Evolutionary conservation across 257 asterid species (phyloP), one percentile per base, ranked within the genome.

Genomic region (Eucommia ulmoides): DNA sequence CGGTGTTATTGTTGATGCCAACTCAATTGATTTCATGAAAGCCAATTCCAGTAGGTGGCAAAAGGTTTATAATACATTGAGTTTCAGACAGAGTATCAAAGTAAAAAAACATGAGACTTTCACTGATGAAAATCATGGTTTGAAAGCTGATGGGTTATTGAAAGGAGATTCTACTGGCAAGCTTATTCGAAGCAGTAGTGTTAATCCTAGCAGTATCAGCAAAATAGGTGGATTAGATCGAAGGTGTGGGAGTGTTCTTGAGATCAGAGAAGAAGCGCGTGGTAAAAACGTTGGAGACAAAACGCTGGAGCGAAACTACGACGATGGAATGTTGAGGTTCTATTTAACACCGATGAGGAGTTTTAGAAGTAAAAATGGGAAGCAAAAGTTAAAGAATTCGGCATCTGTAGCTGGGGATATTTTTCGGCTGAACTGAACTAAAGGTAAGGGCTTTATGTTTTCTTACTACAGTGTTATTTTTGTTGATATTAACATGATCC

Each of bases 271-370:
- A 17, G 61, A 50, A 54, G 64, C 44, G 50, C 63, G 65, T 57
- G 55, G n/a, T n/a, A n/a, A 49, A 52, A 70, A 66, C 56, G 64
- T 62, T 66, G 87, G 64, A 55, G 77, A 66, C 8, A 76, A 68
- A 41, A 57, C 65, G 51, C 69, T 72, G 68, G 84, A 74, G 64
- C 55, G 79, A 50, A 71, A 69, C 33, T 60, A 76, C 21, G 82
- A 74, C 14, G 65, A 63, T 41, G 80, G 78, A 45, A 54, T 58
- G 2, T 51, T 64, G 33, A 93, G 93, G 2, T 81, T 87, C 74
- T 80, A 87, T 69, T 66, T 83, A 83, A 78, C 91, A 42, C 94
- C 97, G 10, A 54, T 81, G 80, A 74, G 81, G 71, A 76, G 77
- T 59, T 56, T 73, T 63, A 67, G 70, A 63, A 65, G 72, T 41